Conservation (phyloP, 148 eudicot genomes). For the Persicaria tinctoria region DNA sequence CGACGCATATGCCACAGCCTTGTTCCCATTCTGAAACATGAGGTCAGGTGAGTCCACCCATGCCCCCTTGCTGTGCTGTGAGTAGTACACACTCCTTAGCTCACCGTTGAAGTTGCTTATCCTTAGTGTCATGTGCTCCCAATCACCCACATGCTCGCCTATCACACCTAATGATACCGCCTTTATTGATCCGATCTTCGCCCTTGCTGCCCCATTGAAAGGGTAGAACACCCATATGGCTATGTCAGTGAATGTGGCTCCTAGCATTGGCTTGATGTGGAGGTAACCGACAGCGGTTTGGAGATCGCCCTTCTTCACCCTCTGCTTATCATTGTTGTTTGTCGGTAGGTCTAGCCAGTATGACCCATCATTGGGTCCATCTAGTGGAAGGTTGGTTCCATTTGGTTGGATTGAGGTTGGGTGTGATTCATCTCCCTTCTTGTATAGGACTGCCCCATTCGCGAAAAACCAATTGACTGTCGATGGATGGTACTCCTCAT, state of each 20-base stretch:
- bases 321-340: slow-evolving; percentile 12
- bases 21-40: slow-evolving; percentile 24
- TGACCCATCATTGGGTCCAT: slow-evolving; percentile 26
- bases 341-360: slow-evolving; percentile 36
- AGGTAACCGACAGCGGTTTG: slow-evolving; percentile 18
- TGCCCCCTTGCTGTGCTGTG: slow-evolving; percentile 33
- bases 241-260: slow-evolving; percentile 32
- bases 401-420: slow-evolving; percentile 22
- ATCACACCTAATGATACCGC: slow-evolving; percentile 24
- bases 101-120: slow-evolving; percentile 34
- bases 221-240: slow-evolving; percentile 36
- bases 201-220: slow-evolving; percentile 29
- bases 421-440: slow-evolving; percentile 26
- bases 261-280: slow-evolving; percentile 35
- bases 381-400: slow-evolving; percentile 38
- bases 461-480: slow-evolving; percentile 34
- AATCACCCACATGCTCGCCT: slow-evolving; percentile 37
- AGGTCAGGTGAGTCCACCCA: slow-evolving; percentile 30
- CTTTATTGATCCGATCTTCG: slow-evolving; percentile 23
- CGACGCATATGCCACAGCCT: slow-evolving; percentile 25
- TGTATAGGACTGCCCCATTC: slow-evolving; percentile 31
- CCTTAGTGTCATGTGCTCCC: slow-evolving; percentile 40
- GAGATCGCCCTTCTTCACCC: slow-evolving; percentile 24
- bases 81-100: slow-evolving; percentile 24
- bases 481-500: slow-evolving; percentile 30